phyloP scores from a whole-genome alignment of 164 flowering plant species.

The Euptelea pleiosperma region DNA sequence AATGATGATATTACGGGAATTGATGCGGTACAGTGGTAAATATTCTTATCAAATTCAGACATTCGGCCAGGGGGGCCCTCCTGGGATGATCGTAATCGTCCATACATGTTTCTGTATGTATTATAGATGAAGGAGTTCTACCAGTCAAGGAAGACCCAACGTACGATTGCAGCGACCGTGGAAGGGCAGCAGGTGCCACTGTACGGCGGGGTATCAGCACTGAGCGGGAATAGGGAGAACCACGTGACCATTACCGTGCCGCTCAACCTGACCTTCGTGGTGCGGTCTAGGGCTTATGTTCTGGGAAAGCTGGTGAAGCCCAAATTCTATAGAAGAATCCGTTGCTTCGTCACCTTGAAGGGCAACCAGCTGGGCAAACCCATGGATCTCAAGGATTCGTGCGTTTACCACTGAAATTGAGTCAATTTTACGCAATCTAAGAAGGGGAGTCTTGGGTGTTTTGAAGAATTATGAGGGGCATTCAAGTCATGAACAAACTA shows the following conservation, averaged over 20 bases:
- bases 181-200: constrained; percentile 61
- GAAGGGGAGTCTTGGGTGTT: too few species aligned
- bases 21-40: too few species aligned
- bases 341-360: constrained; percentile 50
- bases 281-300: constrained; percentile 74
- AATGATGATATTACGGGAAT: too few species aligned
- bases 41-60: too few species aligned
- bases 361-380: constrained; percentile 49
- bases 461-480: too few species aligned
- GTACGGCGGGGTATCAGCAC: constrained; percentile 59
- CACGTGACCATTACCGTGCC: constrained; percentile 32
- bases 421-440: too few species aligned
- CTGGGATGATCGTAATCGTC: too few species aligned
- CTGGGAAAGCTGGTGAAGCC: constrained; percentile 79
- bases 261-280: constrained; percentile 56
- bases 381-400: constrained; percentile 33
- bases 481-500: too few species aligned
- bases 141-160: constrained; percentile 56
- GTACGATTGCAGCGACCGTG: constrained; percentile 35
- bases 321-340: constrained; percentile 48
- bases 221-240: constrained; percentile 22
- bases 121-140: constrained; percentile 71
- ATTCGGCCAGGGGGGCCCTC: too few species aligned
- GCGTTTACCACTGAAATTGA: constrained; percentile 43
- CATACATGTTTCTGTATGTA: too few species aligned